These are phyloP conservation scores for Lactarius sp. DNA, from an alignment of 768 basidiomycete species.

Conservation along the genomic window DNA sequence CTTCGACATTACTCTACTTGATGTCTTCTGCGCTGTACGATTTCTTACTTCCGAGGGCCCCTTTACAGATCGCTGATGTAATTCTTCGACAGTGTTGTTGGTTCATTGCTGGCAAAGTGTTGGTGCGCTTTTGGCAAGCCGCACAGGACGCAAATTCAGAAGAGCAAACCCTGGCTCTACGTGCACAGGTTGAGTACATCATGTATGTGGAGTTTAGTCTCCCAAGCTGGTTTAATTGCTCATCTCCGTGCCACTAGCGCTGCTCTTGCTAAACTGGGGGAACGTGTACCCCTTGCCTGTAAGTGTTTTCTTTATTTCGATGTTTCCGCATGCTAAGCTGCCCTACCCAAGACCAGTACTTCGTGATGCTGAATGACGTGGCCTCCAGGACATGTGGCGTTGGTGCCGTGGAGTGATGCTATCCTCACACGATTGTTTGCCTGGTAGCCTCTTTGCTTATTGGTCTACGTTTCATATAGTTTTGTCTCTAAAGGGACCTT, in stretches of 20 bases:
- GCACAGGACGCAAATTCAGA: slow-evolving; percentile 52
- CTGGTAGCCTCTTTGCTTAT: background rate
- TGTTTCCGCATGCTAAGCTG: background rate
- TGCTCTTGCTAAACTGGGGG: slow-evolving; percentile 57
- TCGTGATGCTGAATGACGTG: slow-evolving; percentile 50
- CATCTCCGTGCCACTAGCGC: slow-evolving; percentile 35
- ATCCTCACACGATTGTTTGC: background rate
- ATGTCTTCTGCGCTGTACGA: slow-evolving; percentile 63
- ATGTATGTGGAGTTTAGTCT: slow-evolving; percentile 39
- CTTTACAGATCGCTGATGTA: slow-evolving; percentile 6
- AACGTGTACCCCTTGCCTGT: slow-evolving; percentile 62
- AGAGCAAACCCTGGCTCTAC: slow-evolving; percentile 55
- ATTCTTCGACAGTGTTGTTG: slow-evolving; percentile 49
- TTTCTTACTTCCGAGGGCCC: background rate
- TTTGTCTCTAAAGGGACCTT: background rate
- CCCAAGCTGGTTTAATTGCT: background rate
- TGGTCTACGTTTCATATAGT: background rate
- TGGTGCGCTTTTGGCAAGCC: slow-evolving; percentile 61
- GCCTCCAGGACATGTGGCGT: slow-evolving; percentile 28
- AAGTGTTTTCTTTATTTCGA: slow-evolving; percentile 23
- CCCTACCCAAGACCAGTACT: slow-evolving; percentile 40
- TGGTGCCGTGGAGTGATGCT: background rate
- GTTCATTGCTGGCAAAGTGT: slow-evolving; percentile 62
- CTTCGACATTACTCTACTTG: slow-evolving; percentile 64
- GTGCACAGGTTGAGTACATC: slow-evolving; percentile 63